A percentile compares a stretch with the other conserved stretches of the same genome.
Evolutionary conservation across 73 alveolate genomes (phyloP).

Genomic region (Paramecium sonneborni): DNA sequence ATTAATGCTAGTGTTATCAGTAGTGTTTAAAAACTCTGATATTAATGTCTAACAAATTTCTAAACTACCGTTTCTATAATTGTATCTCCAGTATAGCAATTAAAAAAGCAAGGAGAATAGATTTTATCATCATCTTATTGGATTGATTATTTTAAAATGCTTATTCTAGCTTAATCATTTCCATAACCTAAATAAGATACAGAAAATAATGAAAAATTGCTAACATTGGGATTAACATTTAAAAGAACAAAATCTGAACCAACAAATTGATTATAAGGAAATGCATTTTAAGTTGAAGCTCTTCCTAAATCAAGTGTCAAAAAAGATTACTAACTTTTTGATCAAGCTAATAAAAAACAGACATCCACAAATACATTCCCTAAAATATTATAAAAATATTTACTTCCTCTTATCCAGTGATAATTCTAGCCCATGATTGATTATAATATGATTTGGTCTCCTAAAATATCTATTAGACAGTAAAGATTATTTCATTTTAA

Average conservation of each 20-base stretch:
- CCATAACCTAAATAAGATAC: slow-evolving; percentile 64
- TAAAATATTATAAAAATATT: neutral
- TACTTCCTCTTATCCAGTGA: slow-evolving; percentile 64
- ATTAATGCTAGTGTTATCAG: neutral
- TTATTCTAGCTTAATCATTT: slow-evolving; percentile 39
- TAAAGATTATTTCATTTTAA: neutral
- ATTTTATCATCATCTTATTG: neutral
- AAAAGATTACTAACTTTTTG: neutral
- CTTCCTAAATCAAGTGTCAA: slow-evolving; percentile 62
- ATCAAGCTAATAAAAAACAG: slow-evolving; percentile 26
- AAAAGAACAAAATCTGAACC: neutral
- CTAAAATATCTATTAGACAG: neutral
- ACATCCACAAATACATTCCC: slow-evolving; percentile 65
- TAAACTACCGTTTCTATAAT: neutral
- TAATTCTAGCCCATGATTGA: slow-evolving; percentile 36
- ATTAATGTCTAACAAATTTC: neutral
- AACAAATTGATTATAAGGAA: neutral
- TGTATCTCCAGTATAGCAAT: slow-evolving; percentile 1
- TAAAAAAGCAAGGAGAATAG: slow-evolving; percentile 48
- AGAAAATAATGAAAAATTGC: slow-evolving; percentile 18
- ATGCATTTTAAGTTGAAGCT: slow-evolving; percentile 63
- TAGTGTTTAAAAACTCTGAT: neutral
- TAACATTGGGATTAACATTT: slow-evolving; percentile 40
- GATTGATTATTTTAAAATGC: neutral
- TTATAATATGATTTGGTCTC: neutral